Evolutionary conservation across 164 flowering plant genomes (phyloP).

Genomic region (Santalum album): DNA sequence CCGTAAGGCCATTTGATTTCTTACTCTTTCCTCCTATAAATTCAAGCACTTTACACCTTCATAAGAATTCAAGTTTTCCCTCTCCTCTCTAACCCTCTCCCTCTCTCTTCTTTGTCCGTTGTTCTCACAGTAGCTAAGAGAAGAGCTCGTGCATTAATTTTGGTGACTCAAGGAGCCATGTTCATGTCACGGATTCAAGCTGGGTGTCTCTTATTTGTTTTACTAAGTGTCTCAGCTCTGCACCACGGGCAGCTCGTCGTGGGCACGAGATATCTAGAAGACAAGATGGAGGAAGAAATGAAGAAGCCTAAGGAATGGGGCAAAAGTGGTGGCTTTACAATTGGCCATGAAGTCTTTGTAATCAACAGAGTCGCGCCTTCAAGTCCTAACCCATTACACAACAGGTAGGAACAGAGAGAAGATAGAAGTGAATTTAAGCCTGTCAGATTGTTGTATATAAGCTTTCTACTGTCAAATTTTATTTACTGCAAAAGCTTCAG

Average conservation of each 20-base stretch:
- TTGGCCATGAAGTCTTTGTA: slow-evolving; percentile 11
- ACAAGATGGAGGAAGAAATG: slow-evolving; percentile 2
- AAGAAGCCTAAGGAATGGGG: slow-evolving; percentile 4
- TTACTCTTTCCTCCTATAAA: background rate
- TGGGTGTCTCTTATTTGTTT: slow-evolving; percentile 7
- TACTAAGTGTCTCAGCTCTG: slow-evolving; percentile 11
- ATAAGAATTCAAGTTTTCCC: background rate
- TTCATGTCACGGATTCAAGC: slow-evolving; percentile 8
- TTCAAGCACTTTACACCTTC: background rate
- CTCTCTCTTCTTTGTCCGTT: background rate
- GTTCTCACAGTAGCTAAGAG: no score
- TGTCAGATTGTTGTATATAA: background rate
- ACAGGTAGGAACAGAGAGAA: background rate
- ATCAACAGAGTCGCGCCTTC: slow-evolving; percentile 30
- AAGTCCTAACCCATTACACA: slow-evolving; percentile 37
- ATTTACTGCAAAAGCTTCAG: background rate
- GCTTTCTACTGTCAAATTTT: background rate
- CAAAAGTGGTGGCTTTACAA: background rate
- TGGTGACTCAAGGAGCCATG: slow-evolving; percentile 3
- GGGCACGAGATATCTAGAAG: slow-evolving; percentile 15
- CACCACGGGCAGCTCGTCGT: slow-evolving; percentile 3
- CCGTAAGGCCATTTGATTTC: no score
- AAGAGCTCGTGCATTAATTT: background rate
- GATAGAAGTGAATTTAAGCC: background rate
- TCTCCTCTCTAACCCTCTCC: background rate